These are phyloP conservation scores for Brasenia schreberi DNA, from an alignment of 164 flowering plant genomes.

Conservation along the genomic window DNA sequence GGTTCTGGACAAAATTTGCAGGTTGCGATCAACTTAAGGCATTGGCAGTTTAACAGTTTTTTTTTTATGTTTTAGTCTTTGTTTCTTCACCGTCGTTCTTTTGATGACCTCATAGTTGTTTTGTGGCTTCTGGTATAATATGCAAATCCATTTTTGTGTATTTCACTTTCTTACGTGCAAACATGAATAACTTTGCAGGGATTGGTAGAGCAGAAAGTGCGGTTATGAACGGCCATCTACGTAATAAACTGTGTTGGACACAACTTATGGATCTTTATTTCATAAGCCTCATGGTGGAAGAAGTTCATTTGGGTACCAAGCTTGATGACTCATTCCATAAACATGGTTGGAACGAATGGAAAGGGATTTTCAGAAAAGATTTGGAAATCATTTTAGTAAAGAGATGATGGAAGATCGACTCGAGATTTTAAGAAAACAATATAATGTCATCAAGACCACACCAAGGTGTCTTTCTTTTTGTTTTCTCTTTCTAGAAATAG, in stretches of 20 bases:
- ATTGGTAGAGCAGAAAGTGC: neutral
- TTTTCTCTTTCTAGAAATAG: neutral
- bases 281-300: constrained; percentile 1
- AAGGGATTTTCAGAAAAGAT: constrained; percentile 6
- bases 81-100: too few relatives aligned
- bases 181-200: neutral
- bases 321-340: constrained; percentile 3
- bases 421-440: constrained; percentile 6
- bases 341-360: constrained; percentile 11
- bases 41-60: too few relatives aligned
- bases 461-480: constrained; percentile 2
- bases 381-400: constrained; percentile 6
- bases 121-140: too few relatives aligned
- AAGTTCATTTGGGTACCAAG: neutral
- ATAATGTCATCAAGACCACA: constrained; percentile 6
- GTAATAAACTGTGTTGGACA: neutral
- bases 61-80: too few relatives aligned
- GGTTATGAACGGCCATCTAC: neutral
- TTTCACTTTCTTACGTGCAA: neutral
- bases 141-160: neutral
- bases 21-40: too few relatives aligned
- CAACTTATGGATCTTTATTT: neutral
- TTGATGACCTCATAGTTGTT: too few relatives aligned
- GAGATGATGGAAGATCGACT: constrained; percentile 7
- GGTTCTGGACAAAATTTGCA: too few relatives aligned